Evolutionary conservation across 148 eudicot species (phyloP).

Genomic region (Arbutus unedo): DNA sequence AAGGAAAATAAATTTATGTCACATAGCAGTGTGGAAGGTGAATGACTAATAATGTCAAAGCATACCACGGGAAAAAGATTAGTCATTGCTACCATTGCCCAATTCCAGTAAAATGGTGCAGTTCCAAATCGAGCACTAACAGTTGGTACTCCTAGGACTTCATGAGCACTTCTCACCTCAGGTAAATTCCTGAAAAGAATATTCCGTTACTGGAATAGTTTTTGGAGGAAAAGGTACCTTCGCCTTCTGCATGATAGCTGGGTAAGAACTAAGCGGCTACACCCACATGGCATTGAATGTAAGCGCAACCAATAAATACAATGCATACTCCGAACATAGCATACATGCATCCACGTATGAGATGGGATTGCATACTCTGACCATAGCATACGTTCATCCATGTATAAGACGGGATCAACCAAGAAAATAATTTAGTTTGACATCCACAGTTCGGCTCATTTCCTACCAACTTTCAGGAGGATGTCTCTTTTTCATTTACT

Average conservation of each 20-base stretch:
- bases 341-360: too few relatives aligned
- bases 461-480: too few relatives aligned
- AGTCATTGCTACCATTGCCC: constrained; percentile 88
- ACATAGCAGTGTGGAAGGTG: not conserved
- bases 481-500: too few relatives aligned
- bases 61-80: constrained; percentile 71
- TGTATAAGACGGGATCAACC: too few relatives aligned
- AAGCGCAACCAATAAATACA: too few relatives aligned
- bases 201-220: not conserved
- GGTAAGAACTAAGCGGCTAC: not conserved
- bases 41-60: not conserved
- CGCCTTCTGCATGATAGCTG: not conserved
- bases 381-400: too few relatives aligned
- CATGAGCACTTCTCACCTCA: constrained; percentile 79
- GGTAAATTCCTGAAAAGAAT: constrained; percentile 73
- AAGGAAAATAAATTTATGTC: not conserved
- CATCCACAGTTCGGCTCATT: too few relatives aligned
- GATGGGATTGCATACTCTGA: too few relatives aligned
- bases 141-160: constrained; percentile 77
- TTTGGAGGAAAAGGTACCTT: constrained; percentile 2
- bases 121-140: constrained; percentile 99
- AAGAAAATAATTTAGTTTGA: too few relatives aligned
- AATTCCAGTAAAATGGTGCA: constrained; percentile 94
- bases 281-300: not conserved
- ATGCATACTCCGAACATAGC: too few relatives aligned